Percentiles rank a stretch among this genome's conserved stretches.
These are phyloP conservation scores for Gamsiella multidivaricata DNA, from an alignment of 192 early-diverging fungal genomes.

Conservation along the genomic window DNA sequence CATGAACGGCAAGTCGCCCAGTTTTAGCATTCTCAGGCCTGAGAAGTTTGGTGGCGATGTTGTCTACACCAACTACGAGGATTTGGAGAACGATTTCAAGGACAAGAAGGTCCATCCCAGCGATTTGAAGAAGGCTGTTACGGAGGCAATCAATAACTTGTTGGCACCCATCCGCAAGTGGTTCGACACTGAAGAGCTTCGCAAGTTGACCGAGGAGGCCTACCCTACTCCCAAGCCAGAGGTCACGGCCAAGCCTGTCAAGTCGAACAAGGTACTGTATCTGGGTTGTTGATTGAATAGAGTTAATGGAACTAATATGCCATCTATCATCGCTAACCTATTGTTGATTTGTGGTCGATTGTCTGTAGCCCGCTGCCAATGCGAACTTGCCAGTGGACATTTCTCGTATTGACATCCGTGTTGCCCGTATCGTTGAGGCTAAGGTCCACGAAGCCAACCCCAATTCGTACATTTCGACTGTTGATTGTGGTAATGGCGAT, in stretches of 20 bases:
- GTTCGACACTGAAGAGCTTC: constrained; percentile 75
- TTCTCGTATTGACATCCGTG: constrained; percentile 66
- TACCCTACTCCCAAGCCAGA: constrained; percentile 78
- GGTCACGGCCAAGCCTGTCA: constrained; percentile 61
- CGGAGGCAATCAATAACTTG: constrained; percentile 84
- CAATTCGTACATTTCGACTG: constrained; percentile 67
- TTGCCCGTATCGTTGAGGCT: constrained; percentile 69
- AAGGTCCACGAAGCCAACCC: constrained; percentile 62
- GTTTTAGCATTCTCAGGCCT: constrained; percentile 77
- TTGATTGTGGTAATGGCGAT: constrained; percentile 69
- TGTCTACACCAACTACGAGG: constrained; percentile 74
- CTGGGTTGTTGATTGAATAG: too few species aligned
- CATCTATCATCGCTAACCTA: background rate
- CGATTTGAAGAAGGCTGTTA: constrained; percentile 91
- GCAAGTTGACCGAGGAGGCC: constrained; percentile 78
- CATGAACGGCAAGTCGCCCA: constrained; percentile 66
- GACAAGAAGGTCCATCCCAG: constrained; percentile 92
- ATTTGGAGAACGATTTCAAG: constrained; percentile 86
- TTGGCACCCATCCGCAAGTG: constrained; percentile 88
- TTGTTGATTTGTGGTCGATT: background rate
- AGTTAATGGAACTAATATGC: too few species aligned
- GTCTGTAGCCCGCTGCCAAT: constrained; percentile 24
- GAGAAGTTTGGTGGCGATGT: constrained; percentile 95
- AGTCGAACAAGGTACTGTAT: constrained; percentile 67
- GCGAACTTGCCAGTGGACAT: constrained; percentile 39